Evolutionary conservation across 305 asterid genomes (phyloP).

Genomic region (Rubia peregrina): DNA sequence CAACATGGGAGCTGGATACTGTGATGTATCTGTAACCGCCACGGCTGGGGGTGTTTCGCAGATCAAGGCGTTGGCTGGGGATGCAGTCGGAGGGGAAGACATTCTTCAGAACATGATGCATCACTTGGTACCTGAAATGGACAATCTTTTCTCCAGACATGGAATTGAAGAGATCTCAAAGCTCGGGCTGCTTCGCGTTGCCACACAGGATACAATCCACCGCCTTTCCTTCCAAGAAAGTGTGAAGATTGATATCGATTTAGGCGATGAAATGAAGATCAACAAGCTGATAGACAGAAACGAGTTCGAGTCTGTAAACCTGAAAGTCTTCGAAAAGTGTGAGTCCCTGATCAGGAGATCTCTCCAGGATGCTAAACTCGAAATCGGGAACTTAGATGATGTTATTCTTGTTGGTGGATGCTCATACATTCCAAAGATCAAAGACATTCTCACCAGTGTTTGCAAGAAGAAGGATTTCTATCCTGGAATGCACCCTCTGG

Average conservation of each 20-base stretch:
- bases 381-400: conserved; percentile 47
- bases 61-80: conserved; percentile 67
- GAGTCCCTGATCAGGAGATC: conserved; percentile 44
- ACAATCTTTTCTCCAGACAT: conserved; percentile 42
- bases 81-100: conserved; percentile 74
- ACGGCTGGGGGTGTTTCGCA: conserved; percentile 89
- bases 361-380: conserved; percentile 55
- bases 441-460: conserved; percentile 24
- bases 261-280: conserved; percentile 53
- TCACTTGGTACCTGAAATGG: conserved; percentile 60
- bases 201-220: conserved; percentile 81
- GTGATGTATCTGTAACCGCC: conserved; percentile 70
- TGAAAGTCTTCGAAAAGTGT: conserved; percentile 49
- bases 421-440: conserved; percentile 61
- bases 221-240: conserved; percentile 44
- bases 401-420: conserved; percentile 86
- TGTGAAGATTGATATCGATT: conserved; percentile 47
- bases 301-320: conserved; percentile 73
- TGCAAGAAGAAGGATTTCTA: conserved; percentile 39
- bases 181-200: conserved; percentile 79
- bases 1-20: conserved; percentile 89
- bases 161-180: conserved; percentile 55
- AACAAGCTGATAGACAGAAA: conserved; percentile 39
- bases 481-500: conserved; percentile 54
- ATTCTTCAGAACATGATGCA: conserved; percentile 63